A percentile compares a stretch with the other conserved stretches of the same genome.
phyloP scores from a whole-genome alignment of 805 yeast species.

The Nakazawaea ambrosiae region DNA sequence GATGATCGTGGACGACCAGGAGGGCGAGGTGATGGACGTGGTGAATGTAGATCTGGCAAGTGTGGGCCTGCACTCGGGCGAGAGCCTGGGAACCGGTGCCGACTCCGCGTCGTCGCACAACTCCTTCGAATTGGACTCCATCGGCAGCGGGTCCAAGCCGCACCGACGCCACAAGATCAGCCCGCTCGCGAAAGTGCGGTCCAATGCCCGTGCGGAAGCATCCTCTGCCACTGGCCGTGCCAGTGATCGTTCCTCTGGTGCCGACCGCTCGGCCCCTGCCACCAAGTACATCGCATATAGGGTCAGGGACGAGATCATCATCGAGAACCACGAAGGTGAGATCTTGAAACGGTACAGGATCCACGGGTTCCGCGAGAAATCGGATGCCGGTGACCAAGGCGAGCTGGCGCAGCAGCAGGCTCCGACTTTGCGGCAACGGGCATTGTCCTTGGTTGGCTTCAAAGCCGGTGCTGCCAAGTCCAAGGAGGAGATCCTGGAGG shows the following conservation, averaged over 20 bases:
- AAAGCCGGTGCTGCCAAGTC: slow-evolving; percentile 12
- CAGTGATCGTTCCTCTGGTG: neutral
- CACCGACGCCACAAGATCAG: neutral
- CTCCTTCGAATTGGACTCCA: neutral
- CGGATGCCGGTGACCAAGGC: neutral
- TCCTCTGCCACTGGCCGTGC: neutral
- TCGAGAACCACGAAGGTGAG: slow-evolving; percentile 92
- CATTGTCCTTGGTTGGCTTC: slow-evolving; percentile 21
- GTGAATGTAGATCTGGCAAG: slow-evolving; percentile 22
- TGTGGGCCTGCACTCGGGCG: neutral
- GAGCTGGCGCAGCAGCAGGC: no score
- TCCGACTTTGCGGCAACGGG: slow-evolving; percentile 10
- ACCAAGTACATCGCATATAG: slow-evolving; percentile 63
- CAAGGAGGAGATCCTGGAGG: slow-evolving; percentile 6
- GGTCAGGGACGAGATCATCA: slow-evolving; percentile 67
- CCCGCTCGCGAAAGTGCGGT: neutral
- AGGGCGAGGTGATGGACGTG: slow-evolving; percentile 73
- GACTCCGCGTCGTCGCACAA: neutral
- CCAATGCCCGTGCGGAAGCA: neutral
- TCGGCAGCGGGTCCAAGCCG: neutral
- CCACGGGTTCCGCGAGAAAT: slow-evolving; percentile 41
- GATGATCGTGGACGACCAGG: slow-evolving; percentile 71
- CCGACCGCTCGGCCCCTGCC: slow-evolving; percentile 1
- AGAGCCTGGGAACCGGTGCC: neutral
- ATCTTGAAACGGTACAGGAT: slow-evolving; percentile 76